Evolutionary conservation across 1,284 basidiomycete species (phyloP).

Genomic region (Xerocomus cyaneibrunnescens): DNA sequence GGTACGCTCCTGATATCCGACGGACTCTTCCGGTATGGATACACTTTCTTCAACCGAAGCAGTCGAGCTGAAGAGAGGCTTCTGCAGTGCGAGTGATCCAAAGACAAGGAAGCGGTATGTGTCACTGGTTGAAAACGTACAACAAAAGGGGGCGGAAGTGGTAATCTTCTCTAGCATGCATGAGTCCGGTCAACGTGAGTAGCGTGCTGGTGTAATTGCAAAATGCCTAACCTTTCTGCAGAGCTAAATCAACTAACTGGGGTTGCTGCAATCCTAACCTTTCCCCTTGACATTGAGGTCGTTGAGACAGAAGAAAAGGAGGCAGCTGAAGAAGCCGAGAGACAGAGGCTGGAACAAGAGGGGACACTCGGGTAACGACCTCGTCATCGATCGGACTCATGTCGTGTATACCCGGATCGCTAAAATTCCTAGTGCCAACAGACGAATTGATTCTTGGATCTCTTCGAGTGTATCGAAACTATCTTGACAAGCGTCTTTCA

Average conservation of each 20-base stretch:
- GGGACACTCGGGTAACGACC: constrained; percentile 31
- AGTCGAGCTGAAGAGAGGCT: background rate
- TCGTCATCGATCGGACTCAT: background rate
- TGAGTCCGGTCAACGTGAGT: constrained; percentile 92
- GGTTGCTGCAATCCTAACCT: constrained; percentile 94
- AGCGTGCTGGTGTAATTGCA: background rate
- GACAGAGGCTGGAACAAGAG: constrained; percentile 32
- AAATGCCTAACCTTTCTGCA: constrained; percentile 37
- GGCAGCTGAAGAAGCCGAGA: constrained; percentile 53
- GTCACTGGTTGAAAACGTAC: constrained; percentile 84
- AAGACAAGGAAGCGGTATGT: constrained; percentile 84
- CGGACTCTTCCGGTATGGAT: constrained; percentile 81
- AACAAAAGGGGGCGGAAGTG: constrained; percentile 88
- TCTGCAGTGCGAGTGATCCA: constrained; percentile 68
- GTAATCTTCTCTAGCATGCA: constrained; percentile 99
- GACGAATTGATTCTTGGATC: background rate
- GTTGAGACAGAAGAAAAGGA: constrained; percentile 84
- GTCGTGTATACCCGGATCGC: background rate
- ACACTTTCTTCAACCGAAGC: background rate
- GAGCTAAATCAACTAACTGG: constrained; percentile 96
- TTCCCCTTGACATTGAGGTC: constrained; percentile 93
- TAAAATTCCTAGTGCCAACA: background rate
- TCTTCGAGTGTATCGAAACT: background rate
- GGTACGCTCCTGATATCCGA: constrained; percentile 96
- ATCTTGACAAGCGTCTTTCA: constrained; percentile 28